A percentile compares a stretch with the other conserved stretches of the same genome.
These are phyloP conservation scores for Medicago arabica DNA, from an alignment of 306 rosid genomes.

Conservation along the genomic window DNA sequence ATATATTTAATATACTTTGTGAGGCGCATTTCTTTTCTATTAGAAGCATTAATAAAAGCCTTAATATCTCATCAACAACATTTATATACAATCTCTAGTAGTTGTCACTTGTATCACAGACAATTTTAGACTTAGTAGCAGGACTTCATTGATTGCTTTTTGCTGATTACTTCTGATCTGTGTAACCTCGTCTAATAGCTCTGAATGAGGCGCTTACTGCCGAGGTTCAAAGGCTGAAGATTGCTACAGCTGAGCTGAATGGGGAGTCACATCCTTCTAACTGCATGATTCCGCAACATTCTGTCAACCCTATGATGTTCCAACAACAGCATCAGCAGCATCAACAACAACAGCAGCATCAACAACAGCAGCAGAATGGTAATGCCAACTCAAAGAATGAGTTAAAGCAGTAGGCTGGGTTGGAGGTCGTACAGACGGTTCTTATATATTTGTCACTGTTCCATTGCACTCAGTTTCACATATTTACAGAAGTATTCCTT, in stretches of 20 bases:
- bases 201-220: constrained; percentile 85
- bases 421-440: constrained; percentile 26
- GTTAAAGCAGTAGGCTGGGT: constrained; percentile 54
- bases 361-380: constrained; percentile 61
- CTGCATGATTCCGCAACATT: constrained; percentile 59
- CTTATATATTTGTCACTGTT: constrained; percentile 37
- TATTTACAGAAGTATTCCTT: constrained; percentile 39
- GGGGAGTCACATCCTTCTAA: constrained; percentile 70
- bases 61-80: constrained; percentile 7
- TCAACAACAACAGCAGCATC: constrained; percentile 60
- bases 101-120: background rate
- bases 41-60: constrained; percentile 5
- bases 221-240: constrained; percentile 91
- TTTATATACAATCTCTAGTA: constrained; percentile 1
- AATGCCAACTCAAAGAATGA: constrained; percentile 61
- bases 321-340: constrained; percentile 61
- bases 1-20: background rate
- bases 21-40: background rate
- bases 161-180: constrained; percentile 30
- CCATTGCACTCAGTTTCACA: constrained; percentile 50
- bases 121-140: background rate
- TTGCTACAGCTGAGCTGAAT: constrained; percentile 72
- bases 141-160: constrained; percentile 25
- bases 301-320: constrained; percentile 62
- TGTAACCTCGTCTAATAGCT: constrained; percentile 59